Base-by-base conservation (phyloP, 2,329 filamentous ascomycete genomes). In the Aquanectria penicillioides region DNA sequence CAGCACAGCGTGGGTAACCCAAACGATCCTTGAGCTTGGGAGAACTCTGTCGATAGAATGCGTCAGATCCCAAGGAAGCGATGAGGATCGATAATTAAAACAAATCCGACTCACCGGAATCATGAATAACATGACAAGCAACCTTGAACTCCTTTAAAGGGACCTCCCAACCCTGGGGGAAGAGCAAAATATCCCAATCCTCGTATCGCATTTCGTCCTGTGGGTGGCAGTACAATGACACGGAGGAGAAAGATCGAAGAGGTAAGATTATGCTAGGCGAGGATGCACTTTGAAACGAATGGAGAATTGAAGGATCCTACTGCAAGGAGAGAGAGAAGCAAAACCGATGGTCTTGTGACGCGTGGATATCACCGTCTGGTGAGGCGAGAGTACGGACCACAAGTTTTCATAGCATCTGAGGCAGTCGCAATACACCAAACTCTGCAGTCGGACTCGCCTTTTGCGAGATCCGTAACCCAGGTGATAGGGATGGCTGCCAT, bases 161-260 rank as follows among this genome's bases (percentile, higher is more conserved):
- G 11, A 90, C 73, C 67, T 87, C 88, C 67, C 83, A 87, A 60
- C 84, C 83, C 61, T 75, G 76, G 0, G 91, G 89, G 73, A 96
- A 96, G 61, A 96, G 81, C 37, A 96, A 85, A 53, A 95, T 85
- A 70, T 97, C 93, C 93, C 92, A 96, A 70, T 92, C 88, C 67
- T 92, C 86, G 81, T 90, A 96, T 58, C 92, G 88, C 93, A 97
- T 96, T n/a, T n/a, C n/a, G n/a, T n/a, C n/a, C n/a, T n/a, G n/a
- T n/a, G n/a, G n/a, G n/a, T n/a, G n/a, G n/a, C n/a, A n/a, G n/a
- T n/a, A n/a, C 37, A 57, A 52, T 57, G 66, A 56, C 23, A 6
- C 31, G 25, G 18, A 49, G 31, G 43, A 48, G 25, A 51, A 48
- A 59, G 20, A 31, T 37, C 43, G 26, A 44, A 53, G 36, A 44